These are phyloP conservation scores for Cladosporium sp. DNA, from an alignment of 2,329 filamentous ascomycete species.

Conservation along the genomic window DNA sequence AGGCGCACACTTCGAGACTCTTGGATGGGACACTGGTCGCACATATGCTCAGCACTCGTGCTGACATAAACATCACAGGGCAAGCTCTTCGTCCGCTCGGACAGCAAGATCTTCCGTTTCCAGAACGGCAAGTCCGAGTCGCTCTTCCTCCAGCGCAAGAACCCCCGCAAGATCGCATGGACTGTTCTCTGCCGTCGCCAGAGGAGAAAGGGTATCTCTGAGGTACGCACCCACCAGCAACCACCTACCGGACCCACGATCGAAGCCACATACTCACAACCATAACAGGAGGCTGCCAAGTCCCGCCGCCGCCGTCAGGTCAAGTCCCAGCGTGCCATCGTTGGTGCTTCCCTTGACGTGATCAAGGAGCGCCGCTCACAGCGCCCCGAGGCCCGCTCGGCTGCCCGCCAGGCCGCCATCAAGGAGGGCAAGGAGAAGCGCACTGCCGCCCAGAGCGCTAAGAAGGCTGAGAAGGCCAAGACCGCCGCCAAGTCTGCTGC, in stretches of 20 bases:
- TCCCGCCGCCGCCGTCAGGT: conserved; percentile 97
- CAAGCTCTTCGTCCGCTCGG: conserved; percentile 99
- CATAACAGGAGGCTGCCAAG: conserved; percentile 92
- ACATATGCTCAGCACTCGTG: conserved; percentile 19
- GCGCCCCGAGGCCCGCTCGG: conserved; percentile 92
- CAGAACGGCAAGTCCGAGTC: conserved; percentile 99
- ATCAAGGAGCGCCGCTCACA: conserved; percentile 98
- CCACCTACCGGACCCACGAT: neutral
- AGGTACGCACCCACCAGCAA: conserved; percentile 67
- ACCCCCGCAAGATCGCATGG: conserved; percentile 99
- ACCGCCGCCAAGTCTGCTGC: conserved; percentile 69
- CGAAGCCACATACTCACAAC: conserved; percentile 23
- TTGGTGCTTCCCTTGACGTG: conserved; percentile 98
- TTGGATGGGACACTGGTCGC: conserved; percentile 2
- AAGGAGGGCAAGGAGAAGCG: conserved; percentile 99
- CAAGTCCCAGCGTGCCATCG: conserved; percentile 98
- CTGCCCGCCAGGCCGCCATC: conserved; percentile 86
- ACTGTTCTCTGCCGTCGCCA: conserved; percentile 96
- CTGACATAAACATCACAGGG: conserved; percentile 61
- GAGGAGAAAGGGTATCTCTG: conserved; percentile 99
- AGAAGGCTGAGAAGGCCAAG: conserved; percentile 99
- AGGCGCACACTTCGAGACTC: conserved; percentile 8
- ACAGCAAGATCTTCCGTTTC: conserved; percentile 99
- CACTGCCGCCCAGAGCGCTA: conserved; percentile 77
- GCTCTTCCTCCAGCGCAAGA: conserved; percentile 99